A percentile compares a stretch with the other conserved stretches of the same genome.
Conservation (phyloP, 371 early-diverging fungal genomes). For the Rhizopus sp. region DNA sequence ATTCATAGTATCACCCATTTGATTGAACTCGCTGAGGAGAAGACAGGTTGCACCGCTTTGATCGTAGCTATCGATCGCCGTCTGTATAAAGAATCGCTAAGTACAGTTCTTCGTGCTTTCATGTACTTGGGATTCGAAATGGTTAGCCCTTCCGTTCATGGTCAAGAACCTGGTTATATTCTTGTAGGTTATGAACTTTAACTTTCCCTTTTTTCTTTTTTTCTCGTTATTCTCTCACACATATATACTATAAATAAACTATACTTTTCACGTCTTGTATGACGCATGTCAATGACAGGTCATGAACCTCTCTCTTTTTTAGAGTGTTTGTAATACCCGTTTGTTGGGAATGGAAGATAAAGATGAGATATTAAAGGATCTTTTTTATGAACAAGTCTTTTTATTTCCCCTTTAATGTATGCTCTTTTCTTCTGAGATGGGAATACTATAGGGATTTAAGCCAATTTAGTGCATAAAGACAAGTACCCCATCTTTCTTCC, state of each 20-base stretch:
- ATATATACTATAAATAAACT: not conserved
- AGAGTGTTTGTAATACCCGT: too few species aligned
- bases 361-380: too few species aligned
- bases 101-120: conserved; percentile 52
- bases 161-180: conserved; percentile 51
- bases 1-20: conserved; percentile 41
- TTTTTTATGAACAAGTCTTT: too few species aligned
- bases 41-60: conserved; percentile 41
- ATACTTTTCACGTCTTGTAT: too few species aligned
- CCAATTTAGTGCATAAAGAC: too few species aligned
- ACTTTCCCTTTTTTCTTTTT: conserved; percentile 6
- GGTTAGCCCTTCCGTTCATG: conserved; percentile 54
- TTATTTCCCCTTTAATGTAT: too few species aligned
- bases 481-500: too few species aligned
- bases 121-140: conserved; percentile 68
- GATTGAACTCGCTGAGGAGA: conserved; percentile 54
- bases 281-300: too few species aligned
- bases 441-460: too few species aligned
- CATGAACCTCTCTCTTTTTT: too few species aligned
- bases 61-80: conserved; percentile 38
- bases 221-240: not conserved
- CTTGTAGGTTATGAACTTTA: conserved; percentile 58
- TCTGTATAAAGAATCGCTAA: conserved; percentile 25
- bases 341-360: too few species aligned
- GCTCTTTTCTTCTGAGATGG: too few species aligned